Evolutionary conservation across 306 rosid species (phyloP).

Genomic region (Rosa persica): DNA sequence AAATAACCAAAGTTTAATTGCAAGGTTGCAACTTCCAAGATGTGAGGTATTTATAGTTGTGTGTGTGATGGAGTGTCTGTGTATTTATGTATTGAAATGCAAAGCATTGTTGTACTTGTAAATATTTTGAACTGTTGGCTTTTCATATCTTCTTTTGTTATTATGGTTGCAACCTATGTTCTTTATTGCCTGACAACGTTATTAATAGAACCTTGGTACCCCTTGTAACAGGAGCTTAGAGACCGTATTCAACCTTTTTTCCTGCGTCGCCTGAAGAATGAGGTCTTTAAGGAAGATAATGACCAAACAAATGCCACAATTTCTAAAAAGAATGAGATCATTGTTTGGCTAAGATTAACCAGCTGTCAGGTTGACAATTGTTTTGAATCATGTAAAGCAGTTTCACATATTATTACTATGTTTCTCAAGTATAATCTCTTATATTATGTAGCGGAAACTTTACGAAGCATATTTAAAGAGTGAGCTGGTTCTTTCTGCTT

Average conservation of each 20-base stretch:
- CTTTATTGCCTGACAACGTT: not conserved
- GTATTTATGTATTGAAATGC: not conserved
- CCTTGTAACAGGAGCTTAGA: conserved; percentile 60
- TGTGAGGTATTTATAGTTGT: not conserved
- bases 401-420: not conserved
- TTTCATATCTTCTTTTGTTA: conserved; percentile 3
- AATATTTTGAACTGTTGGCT: not conserved
- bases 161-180: not conserved
- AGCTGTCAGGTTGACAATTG: conserved; percentile 61
- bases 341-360: conserved; percentile 84
- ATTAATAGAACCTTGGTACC: not conserved
- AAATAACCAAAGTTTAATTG: not conserved
- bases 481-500: conserved; percentile 89
- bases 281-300: conserved; percentile 70
- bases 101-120: not conserved
- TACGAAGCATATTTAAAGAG: conserved; percentile 81
- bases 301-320: conserved; percentile 52
- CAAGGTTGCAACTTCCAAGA: not conserved
- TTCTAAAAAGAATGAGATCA: conserved; percentile 77
- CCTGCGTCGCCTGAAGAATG: conserved; percentile 80
- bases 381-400: conserved; percentile 9
- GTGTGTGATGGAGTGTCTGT: not conserved
- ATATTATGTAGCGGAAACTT: conserved; percentile 58
- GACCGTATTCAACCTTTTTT: conserved; percentile 82
- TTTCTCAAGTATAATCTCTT: conserved; percentile 11